Conservation (phyloP, 306 rosid species). For the Betula pendula region DNA sequence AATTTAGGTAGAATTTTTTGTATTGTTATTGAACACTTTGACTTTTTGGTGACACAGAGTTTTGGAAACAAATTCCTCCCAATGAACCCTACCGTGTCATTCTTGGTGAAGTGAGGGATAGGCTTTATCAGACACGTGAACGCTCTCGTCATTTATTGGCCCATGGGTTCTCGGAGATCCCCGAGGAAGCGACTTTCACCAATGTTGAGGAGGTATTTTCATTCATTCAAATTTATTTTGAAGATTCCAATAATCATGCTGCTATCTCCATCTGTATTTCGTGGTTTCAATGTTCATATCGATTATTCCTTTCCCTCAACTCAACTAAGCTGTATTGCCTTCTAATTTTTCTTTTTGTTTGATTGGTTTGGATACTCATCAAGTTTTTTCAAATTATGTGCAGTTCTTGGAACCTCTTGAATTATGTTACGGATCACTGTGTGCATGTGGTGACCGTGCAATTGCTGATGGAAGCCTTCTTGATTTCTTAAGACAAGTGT, state of each 20-base stretch:
- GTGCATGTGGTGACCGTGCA: conserved; percentile 82
- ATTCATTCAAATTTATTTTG: conserved; percentile 15
- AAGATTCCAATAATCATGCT: not conserved
- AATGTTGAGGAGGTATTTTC: conserved; percentile 72
- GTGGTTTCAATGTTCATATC: not conserved
- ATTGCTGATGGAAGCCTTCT: conserved; percentile 97
- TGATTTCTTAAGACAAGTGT: conserved; percentile 95
- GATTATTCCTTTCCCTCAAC: not conserved
- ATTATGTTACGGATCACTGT: conserved; percentile 87
- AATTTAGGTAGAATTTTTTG: no score
- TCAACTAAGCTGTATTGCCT: not conserved
- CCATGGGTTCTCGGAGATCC: conserved; percentile 79
- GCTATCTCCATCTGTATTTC: not conserved
- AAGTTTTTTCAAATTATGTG: conserved; percentile 23
- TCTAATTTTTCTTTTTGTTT: not conserved
- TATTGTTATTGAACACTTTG: conserved; percentile 15
- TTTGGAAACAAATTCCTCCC: conserved; percentile 87
- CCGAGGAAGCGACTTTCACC: conserved; percentile 85
- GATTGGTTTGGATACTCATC: conserved; percentile 31
- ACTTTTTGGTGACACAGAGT: conserved; percentile 51
- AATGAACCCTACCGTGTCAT: conserved; percentile 94
- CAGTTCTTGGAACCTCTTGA: conserved; percentile 97
- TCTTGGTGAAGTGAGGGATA: conserved; percentile 90
- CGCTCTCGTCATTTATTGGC: conserved; percentile 88
- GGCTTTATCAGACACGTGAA: conserved; percentile 93